These are phyloP conservation scores for Peronospora farinosa DNA, from an alignment of 352 stramenopile species.

Conservation along the genomic window DNA sequence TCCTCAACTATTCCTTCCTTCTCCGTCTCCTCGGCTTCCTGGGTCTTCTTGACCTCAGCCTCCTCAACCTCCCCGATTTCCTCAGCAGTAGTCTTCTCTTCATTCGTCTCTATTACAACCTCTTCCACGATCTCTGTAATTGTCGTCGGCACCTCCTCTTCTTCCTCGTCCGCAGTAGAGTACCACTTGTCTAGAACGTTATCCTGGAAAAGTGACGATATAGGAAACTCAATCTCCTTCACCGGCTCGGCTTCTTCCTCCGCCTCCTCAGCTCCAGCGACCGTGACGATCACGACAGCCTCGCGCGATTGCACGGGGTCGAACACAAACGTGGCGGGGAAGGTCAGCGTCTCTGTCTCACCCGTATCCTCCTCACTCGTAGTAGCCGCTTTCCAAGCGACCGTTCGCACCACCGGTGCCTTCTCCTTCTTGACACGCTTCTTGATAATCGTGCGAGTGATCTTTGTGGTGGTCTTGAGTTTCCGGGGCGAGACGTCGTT, in stretches of 20 bases:
- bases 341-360: constrained; percentile 14
- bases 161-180: constrained; percentile 42
- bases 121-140: constrained; percentile 32
- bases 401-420: constrained; percentile 34
- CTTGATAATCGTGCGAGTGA: constrained; percentile 45
- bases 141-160: constrained; percentile 30
- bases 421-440: constrained; percentile 57
- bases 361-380: constrained; percentile 10
- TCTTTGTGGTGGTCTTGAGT: constrained; percentile 57
- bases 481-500: constrained; percentile 34
- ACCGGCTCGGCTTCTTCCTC: constrained; percentile 47
- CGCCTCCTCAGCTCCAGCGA: constrained; percentile 41
- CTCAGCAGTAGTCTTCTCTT: constrained; percentile 15
- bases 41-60: constrained; percentile 5
- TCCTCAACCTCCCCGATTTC: constrained; percentile 15
- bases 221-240: constrained; percentile 74
- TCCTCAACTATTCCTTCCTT: constrained; percentile 14
- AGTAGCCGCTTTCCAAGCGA: constrained; percentile 27
- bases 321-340: constrained; percentile 73
- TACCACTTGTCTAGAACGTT: constrained; percentile 67
- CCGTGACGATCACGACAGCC: constrained; percentile 64
- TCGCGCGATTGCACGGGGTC: constrained; percentile 80
- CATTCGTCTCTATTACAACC: constrained; percentile 13
- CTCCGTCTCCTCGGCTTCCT: constrained; percentile 11
- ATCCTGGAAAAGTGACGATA: constrained; percentile 67